Base-by-base conservation (phyloP, 2,329 filamentous ascomycete genomes). In the Juglanconis sp. region DNA sequence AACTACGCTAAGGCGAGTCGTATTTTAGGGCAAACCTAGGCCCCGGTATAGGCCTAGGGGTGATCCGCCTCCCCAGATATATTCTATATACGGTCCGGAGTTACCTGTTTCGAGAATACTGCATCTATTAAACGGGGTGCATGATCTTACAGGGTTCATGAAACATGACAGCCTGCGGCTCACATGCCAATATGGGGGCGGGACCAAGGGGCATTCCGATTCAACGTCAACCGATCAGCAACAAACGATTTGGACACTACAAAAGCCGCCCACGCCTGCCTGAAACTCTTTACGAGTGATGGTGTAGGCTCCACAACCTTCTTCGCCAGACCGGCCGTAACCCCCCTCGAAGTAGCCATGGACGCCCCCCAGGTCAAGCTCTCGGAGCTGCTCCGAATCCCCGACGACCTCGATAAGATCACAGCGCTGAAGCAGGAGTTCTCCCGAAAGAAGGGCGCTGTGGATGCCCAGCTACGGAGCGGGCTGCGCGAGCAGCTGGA, bases 371-470 rank as follows among this genome's bases (percentile, higher is more conserved):
- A 85, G 51, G 86, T 91, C 73, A 93, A 93, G 81, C 87, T 99
- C 73, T 87, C 92, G 66, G 94, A 98, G 80, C 86, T 98, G 64
- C 87, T 99, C 67, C 91, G 92, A 70, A 92, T 96, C 72, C 92
- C 95, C 3, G 95, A 99, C 73, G 95, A 99, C 77, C 87, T 99
- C 67, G 95, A 99, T 79, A 98, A 97, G 81, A 94, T 99, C 70
- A 81, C 88, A 56, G 87, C 87, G 51, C 83, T 99, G 71, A 96
- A 96, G 78, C 85, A 90, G 66, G 95, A 99, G 74, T 96, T 98
- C 77, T 86, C 87, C 67, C 91, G 95, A 71, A 98, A 97, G 79
- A 99, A 99, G 79, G 85, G 86, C 35, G 91, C 90, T 59, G 87
- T 99, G 63, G 95, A 99, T 77, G 87, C 88, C 55, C 92, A 96